Percentiles rank a stretch among this genome's conserved stretches.
phyloP scores from a whole-genome alignment of 495 filamentous ascomycete species.

The Hypoxylon trugodes region DNA sequence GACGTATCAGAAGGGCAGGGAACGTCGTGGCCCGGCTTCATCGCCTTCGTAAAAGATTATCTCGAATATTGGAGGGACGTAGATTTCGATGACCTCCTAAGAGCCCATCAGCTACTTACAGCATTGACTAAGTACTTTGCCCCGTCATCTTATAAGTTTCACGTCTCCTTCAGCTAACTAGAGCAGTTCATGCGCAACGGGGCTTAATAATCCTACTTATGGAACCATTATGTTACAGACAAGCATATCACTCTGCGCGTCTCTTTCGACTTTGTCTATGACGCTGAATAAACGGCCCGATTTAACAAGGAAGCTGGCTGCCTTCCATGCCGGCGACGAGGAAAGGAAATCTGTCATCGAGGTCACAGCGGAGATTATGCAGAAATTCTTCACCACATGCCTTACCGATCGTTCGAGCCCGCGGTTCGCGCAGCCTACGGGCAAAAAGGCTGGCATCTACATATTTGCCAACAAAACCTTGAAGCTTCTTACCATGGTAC shows the following conservation, averaged over 20 bases:
- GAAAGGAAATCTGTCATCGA: slow-evolving; percentile 79
- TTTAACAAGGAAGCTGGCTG: slow-evolving; percentile 65
- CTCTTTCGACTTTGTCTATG: slow-evolving; percentile 82
- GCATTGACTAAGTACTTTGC: slow-evolving; percentile 71
- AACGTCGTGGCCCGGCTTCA: slow-evolving; percentile 76
- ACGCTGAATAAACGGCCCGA: slow-evolving; percentile 79
- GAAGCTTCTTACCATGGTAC: slow-evolving; percentile 85
- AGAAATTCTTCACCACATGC: slow-evolving; percentile 90
- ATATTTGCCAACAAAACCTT: slow-evolving; percentile 89
- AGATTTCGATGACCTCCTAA: slow-evolving; percentile 74
- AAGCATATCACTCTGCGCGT: slow-evolving; percentile 76
- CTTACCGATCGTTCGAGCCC: slow-evolving; percentile 79
- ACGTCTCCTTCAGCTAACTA: slow-evolving; percentile 12
- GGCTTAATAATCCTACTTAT: slow-evolving; percentile 77
- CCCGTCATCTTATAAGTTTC: background rate
- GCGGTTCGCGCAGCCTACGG: slow-evolving; percentile 68
- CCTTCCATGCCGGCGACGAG: slow-evolving; percentile 58
- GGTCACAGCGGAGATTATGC: slow-evolving; percentile 83
- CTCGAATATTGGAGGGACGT: slow-evolving; percentile 81
- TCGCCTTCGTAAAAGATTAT: slow-evolving; percentile 80
- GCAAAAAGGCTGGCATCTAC: slow-evolving; percentile 88
- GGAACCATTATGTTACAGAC: slow-evolving; percentile 81
- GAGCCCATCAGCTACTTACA: slow-evolving; percentile 77
- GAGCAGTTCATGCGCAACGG: slow-evolving; percentile 75
- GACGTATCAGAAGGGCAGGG: slow-evolving; percentile 58